phyloP scores from a whole-genome alignment of 345 rosid species.

The Eucalyptus tenuipes region DNA sequence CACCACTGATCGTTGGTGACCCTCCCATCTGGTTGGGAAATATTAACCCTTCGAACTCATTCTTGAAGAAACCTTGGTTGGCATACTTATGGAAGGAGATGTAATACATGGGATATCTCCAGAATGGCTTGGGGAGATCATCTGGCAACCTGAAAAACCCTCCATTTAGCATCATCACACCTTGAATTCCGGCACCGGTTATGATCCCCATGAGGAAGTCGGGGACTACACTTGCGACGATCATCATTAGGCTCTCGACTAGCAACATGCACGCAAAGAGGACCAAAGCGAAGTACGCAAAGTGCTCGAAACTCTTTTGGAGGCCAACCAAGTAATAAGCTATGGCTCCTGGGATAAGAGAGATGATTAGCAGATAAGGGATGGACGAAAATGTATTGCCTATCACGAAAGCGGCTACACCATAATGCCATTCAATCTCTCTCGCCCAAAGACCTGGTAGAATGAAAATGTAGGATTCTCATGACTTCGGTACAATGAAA shows the following conservation, averaged over 20 bases:
- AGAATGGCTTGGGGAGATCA: neutral
- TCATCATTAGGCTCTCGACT: neutral
- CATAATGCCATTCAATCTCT: constrained; percentile 48
- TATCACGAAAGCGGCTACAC: constrained; percentile 28
- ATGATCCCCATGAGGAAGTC: neutral
- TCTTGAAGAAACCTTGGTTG: constrained; percentile 19
- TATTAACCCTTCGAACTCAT: constrained; percentile 9
- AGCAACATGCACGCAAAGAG: constrained; percentile 8
- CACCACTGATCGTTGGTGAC: neutral
- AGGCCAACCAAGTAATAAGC: neutral
- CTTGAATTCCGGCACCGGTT: neutral
- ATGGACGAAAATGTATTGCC: constrained; percentile 40
- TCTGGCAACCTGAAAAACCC: neutral
- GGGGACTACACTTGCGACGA: neutral
- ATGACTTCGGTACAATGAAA: neutral
- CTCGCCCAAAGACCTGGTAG: constrained; percentile 29
- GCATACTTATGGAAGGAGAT: constrained; percentile 20
- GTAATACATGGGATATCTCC: constrained; percentile 10
- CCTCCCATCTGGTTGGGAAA: constrained; percentile 1
- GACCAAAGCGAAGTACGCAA: constrained; percentile 11
- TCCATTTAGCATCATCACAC: neutral
- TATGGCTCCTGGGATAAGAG: neutral
- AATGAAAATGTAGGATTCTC: neutral
- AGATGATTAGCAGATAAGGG: neutral
- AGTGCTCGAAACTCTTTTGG: constrained; percentile 14